phyloP scores from a whole-genome alignment of 345 rosid genomes.

The Geranium rotundifolium region DNA sequence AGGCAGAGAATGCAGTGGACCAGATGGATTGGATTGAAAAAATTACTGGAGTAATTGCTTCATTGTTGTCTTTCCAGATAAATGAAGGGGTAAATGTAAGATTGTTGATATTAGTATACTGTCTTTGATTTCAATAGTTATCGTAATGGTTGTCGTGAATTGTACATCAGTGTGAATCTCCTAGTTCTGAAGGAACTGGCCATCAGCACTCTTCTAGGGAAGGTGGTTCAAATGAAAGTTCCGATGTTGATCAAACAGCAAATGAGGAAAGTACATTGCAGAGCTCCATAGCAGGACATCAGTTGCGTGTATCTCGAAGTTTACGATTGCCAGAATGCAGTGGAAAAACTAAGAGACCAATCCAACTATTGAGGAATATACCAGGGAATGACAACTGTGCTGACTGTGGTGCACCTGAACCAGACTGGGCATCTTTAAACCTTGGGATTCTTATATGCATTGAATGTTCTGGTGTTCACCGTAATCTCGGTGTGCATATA shows the following conservation, averaged over 20 bases:
- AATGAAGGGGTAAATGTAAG: slow-evolving; percentile 57
- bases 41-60: slow-evolving; percentile 97
- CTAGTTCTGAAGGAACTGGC: slow-evolving; percentile 79
- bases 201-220: slow-evolving; percentile 94
- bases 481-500: slow-evolving; percentile 95
- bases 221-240: slow-evolving; percentile 87
- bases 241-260: slow-evolving; percentile 73
- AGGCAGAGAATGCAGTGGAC: slow-evolving; percentile 97
- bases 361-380: slow-evolving; percentile 61
- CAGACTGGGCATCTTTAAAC: slow-evolving; percentile 98
- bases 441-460: slow-evolving; percentile 96
- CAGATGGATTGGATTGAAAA: slow-evolving; percentile 99
- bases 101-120: background rate
- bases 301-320: slow-evolving; percentile 50
- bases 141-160: slow-evolving; percentile 10
- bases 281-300: slow-evolving; percentile 37
- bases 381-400: slow-evolving; percentile 96
- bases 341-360: slow-evolving; percentile 72
- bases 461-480: slow-evolving; percentile 98
- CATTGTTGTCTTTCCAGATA: slow-evolving; percentile 86
- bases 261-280: slow-evolving; percentile 68
- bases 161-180: slow-evolving; percentile 52
- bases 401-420: slow-evolving; percentile 97
- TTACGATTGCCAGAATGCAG: slow-evolving; percentile 56
- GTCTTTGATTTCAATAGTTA: slow-evolving; percentile 10